These are phyloP conservation scores for Conringia planisiliqua DNA, from an alignment of 345 rosid species.

Conservation along the genomic window DNA sequence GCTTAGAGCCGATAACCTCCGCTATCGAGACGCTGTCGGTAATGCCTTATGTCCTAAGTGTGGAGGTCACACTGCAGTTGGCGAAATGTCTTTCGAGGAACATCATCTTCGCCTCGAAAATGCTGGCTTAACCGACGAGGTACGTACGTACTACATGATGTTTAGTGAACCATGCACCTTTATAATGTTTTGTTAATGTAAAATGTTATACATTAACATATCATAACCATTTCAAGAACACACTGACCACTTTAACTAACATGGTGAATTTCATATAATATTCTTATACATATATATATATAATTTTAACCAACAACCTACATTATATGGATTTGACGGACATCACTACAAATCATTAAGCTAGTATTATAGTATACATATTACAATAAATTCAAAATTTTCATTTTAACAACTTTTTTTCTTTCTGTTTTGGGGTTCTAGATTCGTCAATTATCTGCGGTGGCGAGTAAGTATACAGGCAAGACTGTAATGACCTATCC, in stretches of 20 bases:
- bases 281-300: too few species aligned
- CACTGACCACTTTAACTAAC: not conserved
- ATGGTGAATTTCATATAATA: not conserved
- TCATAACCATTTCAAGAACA: not conserved
- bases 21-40: slow-evolving; percentile 56
- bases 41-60: slow-evolving; percentile 77
- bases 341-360: not conserved
- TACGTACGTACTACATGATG: slow-evolving; percentile 10
- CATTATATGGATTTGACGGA: not conserved
- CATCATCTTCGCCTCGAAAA: slow-evolving; percentile 83
- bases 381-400: not conserved
- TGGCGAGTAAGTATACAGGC: slow-evolving; percentile 60
- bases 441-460: slow-evolving; percentile 59
- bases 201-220: not conserved
- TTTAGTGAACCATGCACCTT: not conserved
- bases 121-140: slow-evolving; percentile 71
- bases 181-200: not conserved
- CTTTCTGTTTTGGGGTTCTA: slow-evolving; percentile 8
- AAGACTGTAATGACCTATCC: slow-evolving; percentile 53
- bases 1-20: slow-evolving; percentile 65
- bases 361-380: not conserved
- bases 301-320: not conserved
- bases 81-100: slow-evolving; percentile 82
- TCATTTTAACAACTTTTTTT: not conserved
- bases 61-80: slow-evolving; percentile 71